Base-by-base conservation (phyloP, 2,329 filamentous ascomycete species). In the Trichoderma pleuroti region DNA sequence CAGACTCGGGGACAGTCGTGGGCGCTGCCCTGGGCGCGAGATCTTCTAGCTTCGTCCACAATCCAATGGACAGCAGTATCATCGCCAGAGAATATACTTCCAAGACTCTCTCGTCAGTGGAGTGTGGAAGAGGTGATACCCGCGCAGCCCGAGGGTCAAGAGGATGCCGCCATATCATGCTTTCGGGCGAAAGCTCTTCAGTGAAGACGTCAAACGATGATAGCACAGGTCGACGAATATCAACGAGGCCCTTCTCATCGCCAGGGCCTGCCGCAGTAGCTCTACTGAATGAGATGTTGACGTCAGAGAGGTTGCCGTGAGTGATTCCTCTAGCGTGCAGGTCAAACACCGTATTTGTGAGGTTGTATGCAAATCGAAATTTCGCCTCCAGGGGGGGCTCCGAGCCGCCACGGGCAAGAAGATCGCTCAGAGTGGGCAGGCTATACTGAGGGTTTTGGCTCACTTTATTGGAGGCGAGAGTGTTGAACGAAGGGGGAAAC, bases 61-160 rank as follows among this genome's bases (percentile, higher is more conserved):
- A 80, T 8, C 92, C 92, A 67, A 94, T 88, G 8, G 92, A 92
- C 3, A 94, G 83, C 0, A 95, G 84, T 5, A 93, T 82, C 81
- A 93, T 87, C 21, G 91, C 91, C 1, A 95, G 83, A 8, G 91
- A 90, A 77, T 93, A 93, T 2, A 94, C 81, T 72, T 94, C 92
- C 36, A 89, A 81, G 1, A 87, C 85, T 49, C 88, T 87, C 52
- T 86, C 86, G 68, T 90, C 87, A 1, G 85, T 82, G 6, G 84
- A 84, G 54, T 82, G 82, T 5, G 80, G 76, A 11, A 88, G 77
- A 0, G 85, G 84, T 0, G 86, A 86, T 26, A 84, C 79, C 5
- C 82, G 77, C 0, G 84, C 85, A 4, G 82, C 84, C 14, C 85
- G 82, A 5, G 88, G 87, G 74, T 90, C 88, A 4, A 91, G 83